Evolutionary conservation across 2,329 filamentous ascomycete genomes (phyloP), one percentile per base, ranked within the genome.

Genomic region (Claviceps cyperi): DNA sequence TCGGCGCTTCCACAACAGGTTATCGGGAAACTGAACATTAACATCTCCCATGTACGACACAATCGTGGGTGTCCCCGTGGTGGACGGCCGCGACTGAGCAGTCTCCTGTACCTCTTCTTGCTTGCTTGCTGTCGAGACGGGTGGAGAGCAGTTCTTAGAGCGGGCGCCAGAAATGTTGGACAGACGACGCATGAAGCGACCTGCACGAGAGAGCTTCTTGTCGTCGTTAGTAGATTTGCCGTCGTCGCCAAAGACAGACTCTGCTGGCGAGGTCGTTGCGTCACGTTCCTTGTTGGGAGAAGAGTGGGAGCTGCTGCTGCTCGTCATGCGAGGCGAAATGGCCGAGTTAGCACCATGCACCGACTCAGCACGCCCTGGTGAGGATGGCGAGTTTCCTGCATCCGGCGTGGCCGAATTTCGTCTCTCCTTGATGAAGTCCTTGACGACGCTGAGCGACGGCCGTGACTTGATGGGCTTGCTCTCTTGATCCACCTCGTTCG

Each of bases 1-100:
- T 53, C 92, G 81, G 50, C 91, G 84, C 71, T 97, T 98, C 92
- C 92, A 98, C 13, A 98, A 75, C 45, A 98, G 74, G 50, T 88
- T 94, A 62, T 97, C 91, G 0, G 92, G 92, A 63, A 98, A 96
- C 64, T 98, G 92, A 11, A 97, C 86, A 59, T 98, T 97, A 55
- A 98, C 83, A 60, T 96, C 87, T 46, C 90, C 88, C 65, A 94
- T 77, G 54, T 84, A 81, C 3, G 86, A 74, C 24, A 83, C 74
- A 48, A 81, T 69, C 46, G 65, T 66, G 0, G 68, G 59, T 19
- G 60, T 57, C 9, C 59, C 61, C 2, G 60, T 66, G 17, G 60
- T 63, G 28, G 56, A 60, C 6, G 63, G 60, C 15, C 60, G 58
- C 6, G 53, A 17, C 11, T 51, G 47, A 3, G 35, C 48, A 21